These are phyloP conservation scores for Gleditsia sinensis DNA, from an alignment of 306 rosid species.

Conservation along the genomic window DNA sequence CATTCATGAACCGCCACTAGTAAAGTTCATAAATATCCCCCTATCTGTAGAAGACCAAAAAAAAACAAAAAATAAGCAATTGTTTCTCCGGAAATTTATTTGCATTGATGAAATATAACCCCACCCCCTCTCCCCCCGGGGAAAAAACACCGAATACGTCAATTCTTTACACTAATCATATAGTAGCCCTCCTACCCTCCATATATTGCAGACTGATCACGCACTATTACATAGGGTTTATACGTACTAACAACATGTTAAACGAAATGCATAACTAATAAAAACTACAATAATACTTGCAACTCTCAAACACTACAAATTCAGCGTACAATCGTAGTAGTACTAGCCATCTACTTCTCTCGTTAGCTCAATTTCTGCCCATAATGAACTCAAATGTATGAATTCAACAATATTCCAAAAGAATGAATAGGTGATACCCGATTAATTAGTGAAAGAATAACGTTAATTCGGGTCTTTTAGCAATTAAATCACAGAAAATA, in stretches of 20 bases:
- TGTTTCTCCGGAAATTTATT: neutral
- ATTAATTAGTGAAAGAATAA: neutral
- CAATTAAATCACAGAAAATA: neutral
- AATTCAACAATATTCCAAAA: neutral
- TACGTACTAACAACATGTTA: neutral
- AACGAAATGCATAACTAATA: neutral
- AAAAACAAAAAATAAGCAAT: neutral
- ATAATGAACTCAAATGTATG: constrained; percentile 23
- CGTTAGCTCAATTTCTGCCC: constrained; percentile 23
- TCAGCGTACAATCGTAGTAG: neutral
- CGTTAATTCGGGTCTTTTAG: neutral
- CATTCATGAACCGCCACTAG: neutral
- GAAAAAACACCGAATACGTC: neutral
- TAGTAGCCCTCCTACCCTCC: no score
- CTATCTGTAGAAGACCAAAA: constrained; percentile 28
- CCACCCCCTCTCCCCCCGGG: neutral
- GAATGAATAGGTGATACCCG: neutral
- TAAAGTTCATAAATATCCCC: constrained; percentile 23
- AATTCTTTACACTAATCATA: neutral
- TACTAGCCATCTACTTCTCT: neutral
- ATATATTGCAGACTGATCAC: neutral
- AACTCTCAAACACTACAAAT: neutral
- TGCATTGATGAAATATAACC: neutral
- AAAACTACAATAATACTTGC: neutral
- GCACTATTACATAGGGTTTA: neutral